phyloP scores from a whole-genome alignment of 2,329 filamentous ascomycete genomes.

The Colletotrichum tofieldiae region DNA sequence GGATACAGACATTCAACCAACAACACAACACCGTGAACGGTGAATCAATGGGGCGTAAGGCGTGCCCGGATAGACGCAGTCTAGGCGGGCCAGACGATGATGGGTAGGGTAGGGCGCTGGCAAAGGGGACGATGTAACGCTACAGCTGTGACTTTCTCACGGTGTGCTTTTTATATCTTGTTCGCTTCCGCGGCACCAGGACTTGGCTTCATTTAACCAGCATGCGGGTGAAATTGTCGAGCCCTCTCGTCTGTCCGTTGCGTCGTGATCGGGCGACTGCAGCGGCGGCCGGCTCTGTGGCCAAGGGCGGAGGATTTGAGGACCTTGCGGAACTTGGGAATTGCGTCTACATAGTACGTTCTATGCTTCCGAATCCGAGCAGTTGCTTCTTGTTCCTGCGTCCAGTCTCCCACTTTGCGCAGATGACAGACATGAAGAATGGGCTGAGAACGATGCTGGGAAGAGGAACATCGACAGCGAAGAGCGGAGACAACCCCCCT shows the following conservation, averaged over 20 bases:
- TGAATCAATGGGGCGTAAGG: conserved; percentile 18
- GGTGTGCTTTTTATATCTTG: neutral
- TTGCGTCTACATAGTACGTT: neutral
- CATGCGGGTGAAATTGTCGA: conserved; percentile 11
- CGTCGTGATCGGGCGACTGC: conserved; percentile 8
- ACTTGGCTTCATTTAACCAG: conserved; percentile 12
- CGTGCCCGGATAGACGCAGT: conserved; percentile 12
- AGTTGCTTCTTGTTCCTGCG: neutral
- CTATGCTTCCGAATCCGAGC: neutral
- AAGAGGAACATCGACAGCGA: neutral
- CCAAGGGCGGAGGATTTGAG: neutral
- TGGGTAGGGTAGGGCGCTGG: neutral
- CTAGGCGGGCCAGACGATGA: neutral
- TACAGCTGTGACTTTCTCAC: neutral
- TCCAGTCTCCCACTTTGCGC: neutral
- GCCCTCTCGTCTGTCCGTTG: neutral
- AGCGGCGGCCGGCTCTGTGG: neutral
- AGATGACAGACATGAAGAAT: neutral
- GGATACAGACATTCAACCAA: conserved; percentile 10
- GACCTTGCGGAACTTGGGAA: neutral
- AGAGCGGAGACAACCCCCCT: neutral
- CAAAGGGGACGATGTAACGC: conserved; percentile 8
- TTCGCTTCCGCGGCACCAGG: neutral
- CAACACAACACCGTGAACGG: neutral
- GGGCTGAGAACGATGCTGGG: neutral